Conservation (phyloP, 495 filamentous ascomycete genomes). For the Sabuloglossum arenarium region DNA sequence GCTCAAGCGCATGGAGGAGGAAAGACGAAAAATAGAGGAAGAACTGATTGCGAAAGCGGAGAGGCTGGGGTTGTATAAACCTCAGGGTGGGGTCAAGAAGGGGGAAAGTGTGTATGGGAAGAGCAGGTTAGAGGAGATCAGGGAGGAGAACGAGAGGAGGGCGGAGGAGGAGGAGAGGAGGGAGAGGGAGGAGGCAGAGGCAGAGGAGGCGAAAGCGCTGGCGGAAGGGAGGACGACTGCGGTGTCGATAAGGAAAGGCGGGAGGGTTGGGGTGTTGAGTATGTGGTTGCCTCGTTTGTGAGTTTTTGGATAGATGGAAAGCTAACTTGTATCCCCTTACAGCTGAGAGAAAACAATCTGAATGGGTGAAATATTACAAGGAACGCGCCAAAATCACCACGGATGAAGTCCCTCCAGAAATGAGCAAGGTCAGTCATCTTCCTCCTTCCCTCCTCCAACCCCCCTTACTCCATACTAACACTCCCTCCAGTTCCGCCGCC, state of each 20-base stretch:
- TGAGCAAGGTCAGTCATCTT: conserved; percentile 5
- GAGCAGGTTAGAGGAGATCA: conserved; percentile 27
- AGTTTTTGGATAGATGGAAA: background rate
- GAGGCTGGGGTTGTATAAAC: conserved; percentile 28
- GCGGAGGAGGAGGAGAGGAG: conserved; percentile 18
- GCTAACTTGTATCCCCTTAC: background rate
- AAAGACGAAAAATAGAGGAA: too few species aligned
- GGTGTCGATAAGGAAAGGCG: background rate
- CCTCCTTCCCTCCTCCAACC: background rate
- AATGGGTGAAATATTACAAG: conserved; percentile 14
- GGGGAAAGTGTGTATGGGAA: conserved; percentile 13
- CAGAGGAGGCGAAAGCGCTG: background rate
- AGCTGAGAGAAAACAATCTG: conserved; percentile 6
- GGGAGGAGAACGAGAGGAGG: conserved; percentile 20
- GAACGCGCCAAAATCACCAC: conserved; percentile 10
- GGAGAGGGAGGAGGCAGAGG: conserved; percentile 28
- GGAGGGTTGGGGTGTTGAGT: background rate
- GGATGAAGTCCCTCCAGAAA: conserved; percentile 6
- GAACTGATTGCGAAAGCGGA: conserved; percentile 24
- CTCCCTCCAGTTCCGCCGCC: conserved; percentile 25
- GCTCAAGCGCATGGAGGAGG: conserved; percentile 32
- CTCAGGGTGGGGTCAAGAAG: conserved; percentile 12
- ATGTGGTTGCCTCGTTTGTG: too few species aligned
- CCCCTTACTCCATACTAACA: conserved; percentile 23
- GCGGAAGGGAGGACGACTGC: background rate